Conservation (phyloP, 768 basidiomycete species). For the Auriscalpium orientale region DNA sequence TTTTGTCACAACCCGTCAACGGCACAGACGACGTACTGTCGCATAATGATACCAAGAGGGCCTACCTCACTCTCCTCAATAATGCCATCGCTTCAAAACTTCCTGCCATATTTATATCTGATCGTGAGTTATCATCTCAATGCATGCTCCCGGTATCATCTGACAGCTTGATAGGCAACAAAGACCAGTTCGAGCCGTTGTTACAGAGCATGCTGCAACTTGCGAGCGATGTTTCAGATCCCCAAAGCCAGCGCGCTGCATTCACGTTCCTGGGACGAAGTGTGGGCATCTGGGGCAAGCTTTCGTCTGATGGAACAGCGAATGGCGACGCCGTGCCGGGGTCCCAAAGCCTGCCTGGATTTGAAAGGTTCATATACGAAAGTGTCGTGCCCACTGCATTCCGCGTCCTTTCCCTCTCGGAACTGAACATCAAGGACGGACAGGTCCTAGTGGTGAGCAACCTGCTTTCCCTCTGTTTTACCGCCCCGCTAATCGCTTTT, state of each 20-base stretch:
- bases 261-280: constrained; percentile 70
- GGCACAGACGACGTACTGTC: constrained; percentile 84
- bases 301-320: constrained; percentile 25
- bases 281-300: constrained; percentile 62
- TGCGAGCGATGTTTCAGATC: constrained; percentile 71
- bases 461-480: not conserved
- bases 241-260: constrained; percentile 68
- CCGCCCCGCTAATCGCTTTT: not conserved
- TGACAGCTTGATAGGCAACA: constrained; percentile 48
- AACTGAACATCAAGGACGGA: constrained; percentile 85
- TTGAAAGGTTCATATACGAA: constrained; percentile 88
- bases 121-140: constrained; percentile 47
- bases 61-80: constrained; percentile 79
- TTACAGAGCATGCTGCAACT: constrained; percentile 67
- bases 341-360: constrained; percentile 62
- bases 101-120: constrained; percentile 79
- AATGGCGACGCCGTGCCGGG: constrained; percentile 12
- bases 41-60: constrained; percentile 77
- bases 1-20: constrained; percentile 72
- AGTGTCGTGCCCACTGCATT: constrained; percentile 78
- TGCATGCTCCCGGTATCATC: not conserved
- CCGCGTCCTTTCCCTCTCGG: constrained; percentile 65
- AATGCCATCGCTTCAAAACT: constrained; percentile 76
- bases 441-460: constrained; percentile 70
- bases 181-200: constrained; percentile 58